Evolutionary conservation across 148 eudicot genomes (phyloP).

Genomic region (Nepenthes mirabilis): DNA sequence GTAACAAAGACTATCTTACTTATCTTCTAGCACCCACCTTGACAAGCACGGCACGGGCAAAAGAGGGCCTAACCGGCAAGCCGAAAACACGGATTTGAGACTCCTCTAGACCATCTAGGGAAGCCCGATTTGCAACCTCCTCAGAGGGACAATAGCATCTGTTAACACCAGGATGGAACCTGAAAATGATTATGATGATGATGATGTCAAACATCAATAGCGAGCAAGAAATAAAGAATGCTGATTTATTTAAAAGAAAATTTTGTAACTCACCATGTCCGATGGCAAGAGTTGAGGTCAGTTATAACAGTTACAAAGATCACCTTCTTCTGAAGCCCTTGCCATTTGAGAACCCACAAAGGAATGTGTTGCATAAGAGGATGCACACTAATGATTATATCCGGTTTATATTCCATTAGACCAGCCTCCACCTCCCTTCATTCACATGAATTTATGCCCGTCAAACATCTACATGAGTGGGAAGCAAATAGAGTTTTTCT

Average conservation of each 20-base stretch:
- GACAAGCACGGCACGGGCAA: conserved; percentile 56
- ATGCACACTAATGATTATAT: conserved; percentile 86
- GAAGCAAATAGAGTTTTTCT: not conserved
- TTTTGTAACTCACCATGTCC: conserved; percentile 53
- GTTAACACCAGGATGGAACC: conserved; percentile 90
- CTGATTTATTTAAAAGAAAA: not conserved
- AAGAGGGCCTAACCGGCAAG: conserved; percentile 90
- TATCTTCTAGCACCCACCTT: conserved; percentile 33
- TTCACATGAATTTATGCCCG: not conserved
- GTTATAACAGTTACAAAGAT: conserved; percentile 90
- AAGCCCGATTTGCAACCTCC: conserved; percentile 90
- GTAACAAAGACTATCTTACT: too few relatives aligned
- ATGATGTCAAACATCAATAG: not conserved
- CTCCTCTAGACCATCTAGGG: conserved; percentile 60
- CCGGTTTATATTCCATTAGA: conserved; percentile 93
- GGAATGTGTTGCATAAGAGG: conserved; percentile 99
- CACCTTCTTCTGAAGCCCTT: conserved; percentile 89
- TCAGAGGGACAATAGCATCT: conserved; percentile 88
- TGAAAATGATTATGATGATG: conserved; percentile 12
- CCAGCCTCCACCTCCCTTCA: conserved; percentile 97
- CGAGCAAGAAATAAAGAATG: not conserved
- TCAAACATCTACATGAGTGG: conserved; percentile 1
- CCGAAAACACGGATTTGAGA: conserved; percentile 81
- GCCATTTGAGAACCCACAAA: conserved; percentile 97
- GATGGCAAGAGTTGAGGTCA: conserved; percentile 90